Evolutionary conservation across 1,139 yeast genomes (phyloP).

Genomic region (Hemisphaericaspora lyxosophila): DNA sequence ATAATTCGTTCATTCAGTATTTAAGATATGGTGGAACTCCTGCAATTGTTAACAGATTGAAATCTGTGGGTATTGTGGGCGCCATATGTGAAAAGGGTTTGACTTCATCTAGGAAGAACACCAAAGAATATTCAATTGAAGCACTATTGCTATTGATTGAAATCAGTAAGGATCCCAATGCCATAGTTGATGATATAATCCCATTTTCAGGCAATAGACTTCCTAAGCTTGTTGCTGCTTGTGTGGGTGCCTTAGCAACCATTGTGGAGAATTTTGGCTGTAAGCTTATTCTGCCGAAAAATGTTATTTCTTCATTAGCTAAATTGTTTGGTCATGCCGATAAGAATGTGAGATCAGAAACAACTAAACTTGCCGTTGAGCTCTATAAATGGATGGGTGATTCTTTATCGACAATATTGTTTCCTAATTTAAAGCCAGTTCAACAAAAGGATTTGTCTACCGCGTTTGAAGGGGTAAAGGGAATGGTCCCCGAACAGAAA

Average conservation of each 20-base stretch:
- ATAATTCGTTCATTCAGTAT: conserved; percentile 55
- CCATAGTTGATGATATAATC: conserved; percentile 64
- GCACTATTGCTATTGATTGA: conserved; percentile 65
- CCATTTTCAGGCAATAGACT: conserved; percentile 62
- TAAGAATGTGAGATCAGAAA: conserved; percentile 78
- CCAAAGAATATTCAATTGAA: conserved; percentile 65
- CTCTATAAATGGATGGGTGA: conserved; percentile 77
- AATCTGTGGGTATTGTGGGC: conserved; percentile 48
- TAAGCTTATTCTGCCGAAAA: conserved; percentile 58
- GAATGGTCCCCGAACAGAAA: conserved; percentile 49
- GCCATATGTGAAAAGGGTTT: conserved; percentile 78
- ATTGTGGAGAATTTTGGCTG: conserved; percentile 74
- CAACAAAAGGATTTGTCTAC: conserved; percentile 84
- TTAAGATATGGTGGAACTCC: conserved; percentile 59
- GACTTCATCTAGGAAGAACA: conserved; percentile 72
- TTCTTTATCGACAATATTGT: conserved; percentile 56
- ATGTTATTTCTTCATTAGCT: conserved; percentile 58
- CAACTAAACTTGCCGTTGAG: conserved; percentile 68
- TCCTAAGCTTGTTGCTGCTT: conserved; percentile 79
- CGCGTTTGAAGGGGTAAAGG: conserved; percentile 60
- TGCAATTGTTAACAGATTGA: conserved; percentile 30
- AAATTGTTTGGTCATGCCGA: conserved; percentile 86
- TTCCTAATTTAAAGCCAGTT: conserved; percentile 80
- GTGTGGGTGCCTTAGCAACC: conserved; percentile 54
- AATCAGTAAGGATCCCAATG: conserved; percentile 57